Base-by-base conservation (phyloP, 169 alveolate species). In the Amoebophrya sp. region DNA sequence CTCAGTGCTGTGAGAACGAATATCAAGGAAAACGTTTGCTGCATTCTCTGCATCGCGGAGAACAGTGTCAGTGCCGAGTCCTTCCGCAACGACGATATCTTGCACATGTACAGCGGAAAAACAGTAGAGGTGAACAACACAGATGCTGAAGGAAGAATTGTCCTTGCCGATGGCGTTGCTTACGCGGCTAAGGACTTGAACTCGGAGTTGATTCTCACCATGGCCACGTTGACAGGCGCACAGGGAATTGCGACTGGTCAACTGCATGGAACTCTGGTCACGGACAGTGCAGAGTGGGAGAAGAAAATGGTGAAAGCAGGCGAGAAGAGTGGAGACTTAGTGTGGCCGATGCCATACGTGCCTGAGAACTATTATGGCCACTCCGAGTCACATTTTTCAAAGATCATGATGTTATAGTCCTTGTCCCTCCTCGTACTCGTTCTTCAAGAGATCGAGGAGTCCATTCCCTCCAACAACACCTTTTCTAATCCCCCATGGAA, bases 71-170 rank as follows among this genome's bases (percentile, higher is more conserved):
- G 97, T 40, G 91, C 95, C 36, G 95, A 95, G 40, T 93, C 99
- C 10, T 98, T 98, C 95, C 93, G 98, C 90, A 99, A 99, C 36
- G 97, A 98, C 29, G 99, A 98, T 93, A 96, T 98, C 34, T 93
- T 98, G 34, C 96, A 97, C 6, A 98, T 98, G 29, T 96, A 97
- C 91, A 97, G 97, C 93, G 99, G 99, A 24, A 94, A 96, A 89
- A 97, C 99, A 6, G 97, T 98, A 41, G 99, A 98, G 95, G 96
- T 98, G 41, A 96, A 97, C 29, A 98, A 98, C 94, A 98, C 99
- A 40, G 99, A 98, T 95, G 99, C 99, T 33, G 99, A 98, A 94
- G 99, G 99, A 14, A 95, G 99, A 90, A 96, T 98, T 14, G 96
- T 99, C 29, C 94, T 98, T 89, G 99, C 99, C n/a, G 99, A 98